phyloP scores from a whole-genome alignment of 352 stramenopile genomes.

The Globisporangium solare region DNA sequence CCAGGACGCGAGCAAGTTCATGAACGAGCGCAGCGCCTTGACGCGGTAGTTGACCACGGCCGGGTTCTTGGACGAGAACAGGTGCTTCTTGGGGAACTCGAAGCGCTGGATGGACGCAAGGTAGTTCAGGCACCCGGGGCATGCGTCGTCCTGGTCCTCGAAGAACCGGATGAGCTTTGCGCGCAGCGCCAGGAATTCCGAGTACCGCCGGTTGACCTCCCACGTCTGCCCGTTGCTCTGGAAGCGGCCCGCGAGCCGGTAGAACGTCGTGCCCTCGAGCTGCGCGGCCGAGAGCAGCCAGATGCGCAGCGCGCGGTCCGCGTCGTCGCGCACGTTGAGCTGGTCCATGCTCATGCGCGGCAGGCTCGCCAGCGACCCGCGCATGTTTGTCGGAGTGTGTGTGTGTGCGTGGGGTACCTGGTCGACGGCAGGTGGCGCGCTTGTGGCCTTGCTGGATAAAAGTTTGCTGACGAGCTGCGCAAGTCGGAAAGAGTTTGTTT shows the following conservation, averaged over 20 bases:
- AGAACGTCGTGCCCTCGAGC: conserved; percentile 49
- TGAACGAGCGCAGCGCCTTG: conserved; percentile 78
- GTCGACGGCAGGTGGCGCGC: too few relatives aligned
- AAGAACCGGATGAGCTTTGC: conserved; percentile 80
- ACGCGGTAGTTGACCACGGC: conserved; percentile 82
- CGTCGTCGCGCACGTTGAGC: conserved; percentile 40
- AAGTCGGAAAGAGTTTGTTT: too few relatives aligned
- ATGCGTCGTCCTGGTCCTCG: conserved; percentile 66
- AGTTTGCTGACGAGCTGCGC: too few relatives aligned
- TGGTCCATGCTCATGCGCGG: conserved; percentile 50
- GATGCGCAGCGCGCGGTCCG: conserved; percentile 49
- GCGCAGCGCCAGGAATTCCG: conserved; percentile 75
- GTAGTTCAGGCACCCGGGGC: conserved; percentile 77
- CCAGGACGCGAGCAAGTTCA: conserved; percentile 78
- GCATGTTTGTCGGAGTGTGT: too few relatives aligned
- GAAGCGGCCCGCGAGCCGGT: conserved; percentile 68
- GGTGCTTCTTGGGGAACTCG: conserved; percentile 84
- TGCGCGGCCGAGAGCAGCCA: conserved; percentile 62
- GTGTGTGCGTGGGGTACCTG: too few relatives aligned
- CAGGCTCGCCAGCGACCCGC: conserved; percentile 24
- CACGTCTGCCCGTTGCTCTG: conserved; percentile 59
- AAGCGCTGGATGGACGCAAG: conserved; percentile 73
- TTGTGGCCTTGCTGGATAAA: neutral
- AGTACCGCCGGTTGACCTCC: conserved; percentile 83
- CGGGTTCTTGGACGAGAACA: conserved; percentile 73